phyloP scores from a whole-genome alignment of 306 rosid genomes.

The apple (Malus domestica) region ASM211411v1 NC_041800.1:7386001-7386500 shows the following conservation, averaged over 20 bases:
- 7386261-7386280: background rate
- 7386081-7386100: too few species aligned
- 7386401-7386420: too few species aligned
- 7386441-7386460: too few species aligned
- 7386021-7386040: too few species aligned
- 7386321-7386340: background rate
- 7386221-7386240: conserved; percentile 10
- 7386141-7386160: conserved; percentile 1
- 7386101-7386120: rapidly evolving
- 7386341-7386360: background rate
- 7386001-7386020: too few species aligned
- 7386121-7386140: background rate
- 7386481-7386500: too few species aligned
- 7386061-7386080: too few species aligned
- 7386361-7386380: too few species aligned
- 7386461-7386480: too few species aligned
- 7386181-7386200: background rate
- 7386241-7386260: background rate
- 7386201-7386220: conserved; percentile 5
- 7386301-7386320: background rate
- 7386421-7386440: too few species aligned
- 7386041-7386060: rapidly evolving
- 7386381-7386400: too few species aligned
- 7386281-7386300: background rate
- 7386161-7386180: background rate